These are phyloP conservation scores for Lactuca sativa DNA, from an alignment of 129 eudicot genomes.

Conservation along the genomic window DNA sequence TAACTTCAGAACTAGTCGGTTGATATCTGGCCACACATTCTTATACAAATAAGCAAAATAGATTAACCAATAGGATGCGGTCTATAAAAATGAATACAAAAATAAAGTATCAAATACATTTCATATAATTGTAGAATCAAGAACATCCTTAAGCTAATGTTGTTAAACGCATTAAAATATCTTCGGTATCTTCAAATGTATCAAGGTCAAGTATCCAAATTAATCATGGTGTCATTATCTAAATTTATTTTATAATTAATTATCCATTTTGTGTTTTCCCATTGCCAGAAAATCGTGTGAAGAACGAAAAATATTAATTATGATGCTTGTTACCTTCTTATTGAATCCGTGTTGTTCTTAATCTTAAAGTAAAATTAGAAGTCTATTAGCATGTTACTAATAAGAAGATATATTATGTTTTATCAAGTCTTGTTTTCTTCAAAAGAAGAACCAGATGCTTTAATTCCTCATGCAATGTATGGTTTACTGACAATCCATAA, in stretches of 20 bases:
- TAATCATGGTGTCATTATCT: not conserved
- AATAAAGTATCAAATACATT: constrained; percentile 22
- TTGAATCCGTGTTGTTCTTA: constrained; percentile 18
- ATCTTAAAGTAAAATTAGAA: no score
- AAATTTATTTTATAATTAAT: not conserved
- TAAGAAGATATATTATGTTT: constrained; percentile 15
- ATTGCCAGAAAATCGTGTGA: not conserved
- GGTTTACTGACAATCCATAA: constrained; percentile 83
- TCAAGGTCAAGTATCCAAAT: constrained; percentile 8
- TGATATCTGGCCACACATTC: constrained; percentile 54
- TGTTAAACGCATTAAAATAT: constrained; percentile 11
- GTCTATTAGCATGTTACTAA: not conserved
- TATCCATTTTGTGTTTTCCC: not conserved
- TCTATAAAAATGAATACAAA: constrained; percentile 18
- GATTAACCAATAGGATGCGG: not conserved
- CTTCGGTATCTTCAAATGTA: constrained; percentile 12
- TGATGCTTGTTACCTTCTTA: not conserved
- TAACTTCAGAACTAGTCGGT: constrained; percentile 75
- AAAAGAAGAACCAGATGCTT: constrained; percentile 75
- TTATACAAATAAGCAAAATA: constrained; percentile 22
- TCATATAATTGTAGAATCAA: constrained; percentile 22
- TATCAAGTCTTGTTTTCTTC: constrained; percentile 80
- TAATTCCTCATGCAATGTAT: constrained; percentile 85
- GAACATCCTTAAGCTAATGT: constrained; percentile 12
- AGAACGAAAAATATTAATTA: not conserved